Evolutionary conservation across 768 basidiomycete species (phyloP), one percentile per base, ranked within the genome.

Genomic region (Suillus ampliporus): DNA sequence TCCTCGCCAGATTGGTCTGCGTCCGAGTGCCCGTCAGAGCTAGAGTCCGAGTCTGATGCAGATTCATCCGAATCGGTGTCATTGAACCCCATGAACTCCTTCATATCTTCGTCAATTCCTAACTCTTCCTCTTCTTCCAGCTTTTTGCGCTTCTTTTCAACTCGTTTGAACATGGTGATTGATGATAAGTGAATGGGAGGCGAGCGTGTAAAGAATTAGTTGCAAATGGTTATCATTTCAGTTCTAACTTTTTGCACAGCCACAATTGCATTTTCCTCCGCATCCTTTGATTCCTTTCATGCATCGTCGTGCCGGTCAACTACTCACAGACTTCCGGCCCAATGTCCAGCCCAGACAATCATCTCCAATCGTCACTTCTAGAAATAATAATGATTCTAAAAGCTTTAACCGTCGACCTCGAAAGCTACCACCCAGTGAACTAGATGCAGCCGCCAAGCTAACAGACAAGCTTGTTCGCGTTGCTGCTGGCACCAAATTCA

Each of bases 31-130:
- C 64, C 66, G 21, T 75, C 77, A 17, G 76, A 74, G 67, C 58
- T 69, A 58, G 68, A 65, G 57, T 82, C 86, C 23, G 82, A 82
- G 58, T 78, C 79, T 10, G 86, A 85, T 14, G 82, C 82, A 69
- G 83, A 72, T 75, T 91, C 90, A 52, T 90, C 89, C 35, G 89
- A 89, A 73, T 92, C 89, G 1, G 89, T 90, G 66, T 92, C 88
- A 46, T 91, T 81, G 65, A 92, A 71, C 28, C 89, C 91, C 14
- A 91, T 75, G 40, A 86, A 70, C 53, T 85, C 85, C 69, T 83
- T 89, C 78, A 80, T 78, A n/a, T 87, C 88, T 38, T 82, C 84
- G 61, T 90, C 85, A 6, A 90, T 67, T 0, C 86, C 88, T 40
- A 89, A 80, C 57, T 85, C 83, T 71, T 89, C 87, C 64, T 89